A percentile compares a stretch with the other conserved stretches of the same genome.
Evolutionary conservation across 108 stramenopile genomes (phyloP).

Genomic region (Aurantiochytrium sp.): DNA sequence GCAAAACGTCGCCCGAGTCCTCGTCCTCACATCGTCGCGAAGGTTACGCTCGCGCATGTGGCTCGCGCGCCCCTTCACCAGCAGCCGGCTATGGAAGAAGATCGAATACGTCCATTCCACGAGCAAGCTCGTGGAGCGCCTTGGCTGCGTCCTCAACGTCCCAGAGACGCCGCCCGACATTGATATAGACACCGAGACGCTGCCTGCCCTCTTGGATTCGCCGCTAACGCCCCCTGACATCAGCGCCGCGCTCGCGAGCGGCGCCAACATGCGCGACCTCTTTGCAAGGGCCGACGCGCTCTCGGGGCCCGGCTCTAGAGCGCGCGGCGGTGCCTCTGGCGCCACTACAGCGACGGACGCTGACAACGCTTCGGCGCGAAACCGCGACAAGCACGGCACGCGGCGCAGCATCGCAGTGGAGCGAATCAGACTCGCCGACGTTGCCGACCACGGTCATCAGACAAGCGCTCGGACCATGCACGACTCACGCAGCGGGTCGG

Average conservation of each 20-base stretch:
- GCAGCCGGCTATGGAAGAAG: neutral
- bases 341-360: no score
- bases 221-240: neutral
- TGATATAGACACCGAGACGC: neutral
- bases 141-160: neutral
- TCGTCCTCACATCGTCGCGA: neutral
- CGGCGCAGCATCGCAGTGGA: neutral
- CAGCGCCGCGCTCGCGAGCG: neutral
- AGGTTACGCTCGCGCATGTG: slow-evolving; percentile 6
- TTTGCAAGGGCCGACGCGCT: no score
- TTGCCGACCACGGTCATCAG: neutral
- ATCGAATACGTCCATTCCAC: slow-evolving; percentile 15
- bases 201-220: neutral
- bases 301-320: no score
- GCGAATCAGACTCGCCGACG: neutral
- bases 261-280: neutral
- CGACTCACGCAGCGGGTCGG: no score
- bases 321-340: no score
- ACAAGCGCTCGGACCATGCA: no score
- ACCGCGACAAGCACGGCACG: neutral
- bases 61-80: neutral
- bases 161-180: neutral
- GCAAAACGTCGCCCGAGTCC: neutral
- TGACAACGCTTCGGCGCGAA: no score
- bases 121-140: neutral